A percentile compares a stretch with the other conserved stretches of the same genome.
Evolutionary conservation across 352 stramenopile species (phyloP).

Genomic region (Phytophthora pisi): DNA sequence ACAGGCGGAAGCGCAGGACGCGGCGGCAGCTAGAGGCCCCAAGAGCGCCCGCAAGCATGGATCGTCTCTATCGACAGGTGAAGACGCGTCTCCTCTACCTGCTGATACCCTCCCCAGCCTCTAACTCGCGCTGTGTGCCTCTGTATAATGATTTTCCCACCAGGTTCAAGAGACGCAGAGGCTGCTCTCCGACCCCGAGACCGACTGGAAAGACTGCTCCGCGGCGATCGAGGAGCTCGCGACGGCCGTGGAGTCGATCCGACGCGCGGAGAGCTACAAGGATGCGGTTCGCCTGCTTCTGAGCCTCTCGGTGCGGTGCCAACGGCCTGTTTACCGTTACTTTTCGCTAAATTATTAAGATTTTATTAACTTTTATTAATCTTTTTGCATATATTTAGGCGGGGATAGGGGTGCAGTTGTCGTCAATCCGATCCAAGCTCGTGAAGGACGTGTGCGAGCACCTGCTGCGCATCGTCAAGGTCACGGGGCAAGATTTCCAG

Average conservation of each 20-base stretch:
- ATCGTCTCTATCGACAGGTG: slow-evolving; percentile 32
- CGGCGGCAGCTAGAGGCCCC: slow-evolving; percentile 7
- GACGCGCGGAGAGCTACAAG: slow-evolving; percentile 23
- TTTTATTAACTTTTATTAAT: slow-evolving; percentile 6
- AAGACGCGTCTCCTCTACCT: slow-evolving; percentile 8
- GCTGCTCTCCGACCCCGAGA: slow-evolving; percentile 30
- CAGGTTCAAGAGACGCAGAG: slow-evolving; percentile 52
- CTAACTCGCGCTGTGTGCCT: slow-evolving; percentile 21
- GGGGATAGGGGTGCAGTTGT: slow-evolving; percentile 50
- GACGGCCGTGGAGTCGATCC: slow-evolving; percentile 47
- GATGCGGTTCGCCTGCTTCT: slow-evolving; percentile 49
- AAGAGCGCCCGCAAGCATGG: slow-evolving; percentile 25
- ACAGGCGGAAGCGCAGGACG: slow-evolving; percentile 20
- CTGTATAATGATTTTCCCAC: slow-evolving; percentile 8
- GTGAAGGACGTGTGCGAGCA: slow-evolving; percentile 55
- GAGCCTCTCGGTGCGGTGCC: slow-evolving; percentile 45
- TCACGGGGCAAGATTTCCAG: slow-evolving; percentile 49
- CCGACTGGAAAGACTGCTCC: slow-evolving; percentile 53
- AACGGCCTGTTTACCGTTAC: slow-evolving; percentile 13
- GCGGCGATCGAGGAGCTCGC: slow-evolving; percentile 51
- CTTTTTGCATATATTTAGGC: slow-evolving; percentile 26
- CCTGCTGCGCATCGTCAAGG: slow-evolving; percentile 55
- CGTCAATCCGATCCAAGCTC: slow-evolving; percentile 53
- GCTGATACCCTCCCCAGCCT: slow-evolving; percentile 9
- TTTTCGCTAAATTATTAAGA: background rate